Evolutionary conservation across 306 rosid species (phyloP).

Genomic region (Lotus japonicus): DNA sequence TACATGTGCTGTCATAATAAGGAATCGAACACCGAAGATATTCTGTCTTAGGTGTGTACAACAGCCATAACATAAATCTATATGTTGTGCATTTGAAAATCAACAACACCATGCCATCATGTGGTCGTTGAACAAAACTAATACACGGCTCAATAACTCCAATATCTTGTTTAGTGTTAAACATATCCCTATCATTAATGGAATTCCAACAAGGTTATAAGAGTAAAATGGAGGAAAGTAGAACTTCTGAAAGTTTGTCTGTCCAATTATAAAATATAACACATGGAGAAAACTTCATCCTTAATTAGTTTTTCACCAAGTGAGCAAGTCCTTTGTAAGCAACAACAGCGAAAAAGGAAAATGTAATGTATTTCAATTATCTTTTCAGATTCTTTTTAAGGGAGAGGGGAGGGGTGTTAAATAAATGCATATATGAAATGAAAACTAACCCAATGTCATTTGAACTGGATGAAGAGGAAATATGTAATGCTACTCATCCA

Average conservation of each 20-base stretch:
- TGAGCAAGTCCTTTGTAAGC: background rate
- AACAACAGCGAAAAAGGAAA: background rate
- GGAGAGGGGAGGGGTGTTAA: background rate
- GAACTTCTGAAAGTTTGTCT: background rate
- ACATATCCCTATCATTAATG: background rate
- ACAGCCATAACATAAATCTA: background rate
- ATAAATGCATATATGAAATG: background rate
- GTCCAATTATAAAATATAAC: background rate
- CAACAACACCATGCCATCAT: background rate
- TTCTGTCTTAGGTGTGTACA: too few species aligned
- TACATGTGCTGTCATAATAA: too few species aligned
- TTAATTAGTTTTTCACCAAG: constrained; percentile 9
- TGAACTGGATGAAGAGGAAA: constrained; percentile 42
- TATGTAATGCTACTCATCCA: constrained; percentile 77
- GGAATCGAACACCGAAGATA: too few species aligned
- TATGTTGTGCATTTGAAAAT: background rate
- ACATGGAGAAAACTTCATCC: background rate
- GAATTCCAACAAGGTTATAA: background rate
- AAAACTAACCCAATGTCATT: constrained; percentile 56
- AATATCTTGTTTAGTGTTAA: background rate
- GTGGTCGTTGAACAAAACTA: background rate
- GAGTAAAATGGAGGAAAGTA: background rate
- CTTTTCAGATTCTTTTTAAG: too few species aligned
- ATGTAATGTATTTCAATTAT: too few species aligned
- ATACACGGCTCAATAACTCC: too few species aligned